phyloP scores from a whole-genome alignment of 2,329 filamentous ascomycete species.

The Clonostachys chloroleuca region DNA sequence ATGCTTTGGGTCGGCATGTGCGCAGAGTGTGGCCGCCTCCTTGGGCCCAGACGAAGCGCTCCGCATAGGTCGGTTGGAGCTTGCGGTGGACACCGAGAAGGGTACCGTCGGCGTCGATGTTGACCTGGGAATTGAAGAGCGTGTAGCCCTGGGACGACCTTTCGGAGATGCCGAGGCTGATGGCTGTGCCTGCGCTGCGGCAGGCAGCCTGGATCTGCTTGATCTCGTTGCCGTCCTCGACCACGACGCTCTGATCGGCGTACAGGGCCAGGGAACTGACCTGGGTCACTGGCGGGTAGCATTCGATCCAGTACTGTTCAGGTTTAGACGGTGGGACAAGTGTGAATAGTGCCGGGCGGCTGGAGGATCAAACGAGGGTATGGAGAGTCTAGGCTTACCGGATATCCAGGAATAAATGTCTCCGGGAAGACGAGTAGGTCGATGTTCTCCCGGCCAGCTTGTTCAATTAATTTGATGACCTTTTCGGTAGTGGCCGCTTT shows the following conservation, averaged over 20 bases:
- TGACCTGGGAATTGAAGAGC: conserved; percentile 45
- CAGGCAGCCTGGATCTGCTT: conserved; percentile 29
- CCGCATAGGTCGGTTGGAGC: conserved; percentile 50
- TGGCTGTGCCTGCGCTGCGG: conserved; percentile 24
- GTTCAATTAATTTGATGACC: conserved; percentile 34
- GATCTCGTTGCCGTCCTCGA: conserved; percentile 41
- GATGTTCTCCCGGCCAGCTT: conserved; percentile 34
- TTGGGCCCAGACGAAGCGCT: conserved; percentile 48
- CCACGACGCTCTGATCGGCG: conserved; percentile 34
- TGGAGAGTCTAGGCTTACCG: too few relatives aligned
- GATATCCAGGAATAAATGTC: conserved; percentile 42
- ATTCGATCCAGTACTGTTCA: too few relatives aligned
- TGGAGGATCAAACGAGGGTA: too few relatives aligned
- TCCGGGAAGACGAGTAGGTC: conserved; percentile 50
- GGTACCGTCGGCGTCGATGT: conserved; percentile 36
- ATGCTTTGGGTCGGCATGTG: too few relatives aligned
- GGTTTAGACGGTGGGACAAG: too few relatives aligned
- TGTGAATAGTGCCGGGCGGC: too few relatives aligned
- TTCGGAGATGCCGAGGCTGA: conserved; percentile 47
- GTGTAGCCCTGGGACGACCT: conserved; percentile 33
- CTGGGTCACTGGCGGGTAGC: too few relatives aligned
- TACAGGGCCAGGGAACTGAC: conserved; percentile 34
- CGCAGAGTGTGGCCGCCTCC: conserved; percentile 45
- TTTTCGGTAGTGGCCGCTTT: conserved; percentile 39
- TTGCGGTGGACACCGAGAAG: conserved; percentile 48